Conservation (phyloP, 371 early-diverging fungal species). For the Syncephalastrum sp. region DNA sequence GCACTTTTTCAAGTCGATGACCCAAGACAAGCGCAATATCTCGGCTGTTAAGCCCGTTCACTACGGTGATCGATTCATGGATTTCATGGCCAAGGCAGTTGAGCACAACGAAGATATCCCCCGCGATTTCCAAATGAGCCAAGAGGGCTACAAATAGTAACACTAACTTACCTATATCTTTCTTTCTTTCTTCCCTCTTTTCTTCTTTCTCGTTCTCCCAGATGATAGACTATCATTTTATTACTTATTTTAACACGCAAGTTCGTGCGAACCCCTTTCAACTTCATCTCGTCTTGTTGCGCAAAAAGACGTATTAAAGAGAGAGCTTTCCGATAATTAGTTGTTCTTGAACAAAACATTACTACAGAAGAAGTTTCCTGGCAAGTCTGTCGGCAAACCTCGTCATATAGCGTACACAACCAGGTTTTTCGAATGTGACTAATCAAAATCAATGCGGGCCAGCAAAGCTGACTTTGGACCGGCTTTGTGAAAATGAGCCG, state of each 20-base stretch:
- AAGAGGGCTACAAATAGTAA: background rate
- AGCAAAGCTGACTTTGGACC: too few species aligned
- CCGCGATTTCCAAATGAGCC: constrained; percentile 31
- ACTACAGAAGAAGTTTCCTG: too few species aligned
- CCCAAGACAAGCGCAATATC: constrained; percentile 76
- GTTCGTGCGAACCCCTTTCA: too few species aligned
- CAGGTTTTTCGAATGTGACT: too few species aligned
- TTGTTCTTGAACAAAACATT: too few species aligned
- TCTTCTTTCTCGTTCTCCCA: background rate
- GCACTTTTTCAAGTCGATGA: constrained; percentile 83
- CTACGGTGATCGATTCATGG: constrained; percentile 88
- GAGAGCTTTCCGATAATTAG: too few species aligned
- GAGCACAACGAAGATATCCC: constrained; percentile 48
- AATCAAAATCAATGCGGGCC: too few species aligned
- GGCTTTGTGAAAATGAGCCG: too few species aligned
- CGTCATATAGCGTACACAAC: too few species aligned
- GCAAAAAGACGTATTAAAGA: too few species aligned
- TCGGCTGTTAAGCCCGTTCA: constrained; percentile 90
- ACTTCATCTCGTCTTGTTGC: too few species aligned
- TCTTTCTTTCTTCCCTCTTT: background rate
- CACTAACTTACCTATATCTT: background rate
- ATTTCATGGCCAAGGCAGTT: constrained; percentile 72
- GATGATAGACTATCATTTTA: background rate
- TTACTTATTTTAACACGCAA: background rate
- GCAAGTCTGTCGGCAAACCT: too few species aligned